Base-by-base conservation (phyloP, 257 asterid genomes). In the Nicotiana obtusifolia region DNA sequence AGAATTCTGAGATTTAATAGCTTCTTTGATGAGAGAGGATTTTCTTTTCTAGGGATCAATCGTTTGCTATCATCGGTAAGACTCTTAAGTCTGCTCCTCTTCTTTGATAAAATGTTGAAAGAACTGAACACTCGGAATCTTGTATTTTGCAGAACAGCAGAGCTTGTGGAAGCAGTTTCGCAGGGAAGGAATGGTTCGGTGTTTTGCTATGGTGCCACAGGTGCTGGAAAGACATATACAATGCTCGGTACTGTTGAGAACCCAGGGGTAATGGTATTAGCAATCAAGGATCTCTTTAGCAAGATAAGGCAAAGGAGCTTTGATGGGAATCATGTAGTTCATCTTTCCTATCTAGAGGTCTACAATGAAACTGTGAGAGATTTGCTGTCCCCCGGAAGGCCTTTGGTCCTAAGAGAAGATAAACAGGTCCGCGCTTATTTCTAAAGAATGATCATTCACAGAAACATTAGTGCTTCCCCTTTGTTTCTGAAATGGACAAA, bases 231-330 rank as follows among this genome's bases (percentile, higher is more conserved):
- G 85, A 89, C 95, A 35, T 84, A 89, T 47, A 91, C 95, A 80
- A 91, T 91, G 95, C 92, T 89, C 2, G 95, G 95, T 47, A 91
- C 91, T 0, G 65, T 84, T 53, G 93, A 88, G 83, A 89, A 87
- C 75, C 95, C 95, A 0, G 95, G 95, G 5, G 93, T 91, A 19
- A 91, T 91, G 95, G 95, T 91, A 24, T 86, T 91, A 71, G 95
- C 95, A 5, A 91, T 91, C 33, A 89, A 91, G 87, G 95, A 91
- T 83, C 92, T 91, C 28, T 91, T 91, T 80, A 86, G 79, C 83
- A 88, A 89, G 83, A 84, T 89, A 76, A 81, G 88, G 78, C 91
- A 89, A 49, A 85, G 86, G 77, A 91, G 92, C 86, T 87, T 66
- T 87, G 90, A 87, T 64, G 94, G 92, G 35, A 87, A 90, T 20